Evolutionary conservation across 148 eudicot species (phyloP).

Genomic region (Agrostemma githago): DNA sequence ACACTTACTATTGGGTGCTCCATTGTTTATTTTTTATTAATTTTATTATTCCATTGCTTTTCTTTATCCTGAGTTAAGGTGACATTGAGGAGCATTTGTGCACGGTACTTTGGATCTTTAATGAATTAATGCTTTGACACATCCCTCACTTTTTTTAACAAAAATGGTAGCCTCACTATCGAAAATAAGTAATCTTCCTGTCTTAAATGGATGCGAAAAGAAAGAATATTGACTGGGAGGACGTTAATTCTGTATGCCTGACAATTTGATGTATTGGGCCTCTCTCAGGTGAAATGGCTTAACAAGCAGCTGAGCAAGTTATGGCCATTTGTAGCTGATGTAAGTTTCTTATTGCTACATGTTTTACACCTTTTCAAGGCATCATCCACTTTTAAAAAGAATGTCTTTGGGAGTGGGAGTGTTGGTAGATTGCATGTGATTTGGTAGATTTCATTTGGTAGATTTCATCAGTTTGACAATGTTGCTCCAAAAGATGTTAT

Average conservation of each 20-base stretch:
- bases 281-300: conserved; percentile 87
- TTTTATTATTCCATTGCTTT: neutral
- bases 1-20: neutral
- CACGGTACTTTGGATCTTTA: neutral
- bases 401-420: neutral
- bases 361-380: neutral
- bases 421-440: neutral
- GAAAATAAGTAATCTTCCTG: neutral
- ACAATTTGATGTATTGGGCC: conserved; percentile 3
- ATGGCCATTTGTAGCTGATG: conserved; percentile 97
- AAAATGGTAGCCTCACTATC: neutral
- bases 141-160: neutral
- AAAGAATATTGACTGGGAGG: neutral
- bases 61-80: neutral
- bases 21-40: neutral
- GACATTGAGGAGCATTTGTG: neutral
- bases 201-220: neutral
- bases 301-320: conserved; percentile 79
- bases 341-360: conserved; percentile 36
- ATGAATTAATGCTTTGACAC: neutral
- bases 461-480: neutral
- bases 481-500: neutral
- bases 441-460: neutral
- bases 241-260: neutral
- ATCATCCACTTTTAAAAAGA: neutral